Base-by-base conservation (phyloP, 1,139 yeast species). In the Protomyces inouyei region DNA sequence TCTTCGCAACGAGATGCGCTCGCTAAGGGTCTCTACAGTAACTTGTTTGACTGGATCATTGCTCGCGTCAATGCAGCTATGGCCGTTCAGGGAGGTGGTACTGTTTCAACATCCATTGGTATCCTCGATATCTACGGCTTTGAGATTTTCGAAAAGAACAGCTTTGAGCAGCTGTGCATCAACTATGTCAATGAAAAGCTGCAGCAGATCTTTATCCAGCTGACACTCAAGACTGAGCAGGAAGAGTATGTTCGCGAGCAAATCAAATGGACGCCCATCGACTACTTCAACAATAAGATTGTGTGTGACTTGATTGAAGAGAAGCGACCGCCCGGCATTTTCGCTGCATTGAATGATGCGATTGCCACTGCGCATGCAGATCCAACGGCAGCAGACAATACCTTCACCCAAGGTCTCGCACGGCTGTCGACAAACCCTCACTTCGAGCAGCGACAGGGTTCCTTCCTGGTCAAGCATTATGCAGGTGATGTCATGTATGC, bases 281-380 rank as follows among this genome's bases (percentile, higher is more conserved):
- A 93, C 69, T 95, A 91, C 76, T 95, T 95, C 78, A 93, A 95
- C 77, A 95, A 95, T 77, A 87, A 93, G 76, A 87, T 95, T 70
- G 99, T 95, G 52, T 95, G 98, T 79, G 99, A 95, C 72, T 82
- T 95, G 74, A 95, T 95, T 73, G 99, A 95, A 76, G 89, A 91
- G 43, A 84, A 85, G 66, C 84, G 97, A 73, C 98, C 98, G 1
- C 98, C 98, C 0, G 99, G 99, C 67, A 82, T 95, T 60, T 92
- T 95, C 78, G 95, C 98, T 1, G 97, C 97, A 1, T 82, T 95
- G 76, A 93, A 93, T 76, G 99, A 95, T 78, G 93, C 98, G 0
- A 87, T 92, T 73, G 97, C 97, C 59, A 95, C 98, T 18, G 98
- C 98, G 0, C 98, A 95, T 75, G 99, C 99, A 2, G 98, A 95